Evolutionary conservation across 1,139 yeast genomes (phyloP), one percentile per base, ranked within the genome.

Genomic region (Nakaseomyces bracarensis): DNA sequence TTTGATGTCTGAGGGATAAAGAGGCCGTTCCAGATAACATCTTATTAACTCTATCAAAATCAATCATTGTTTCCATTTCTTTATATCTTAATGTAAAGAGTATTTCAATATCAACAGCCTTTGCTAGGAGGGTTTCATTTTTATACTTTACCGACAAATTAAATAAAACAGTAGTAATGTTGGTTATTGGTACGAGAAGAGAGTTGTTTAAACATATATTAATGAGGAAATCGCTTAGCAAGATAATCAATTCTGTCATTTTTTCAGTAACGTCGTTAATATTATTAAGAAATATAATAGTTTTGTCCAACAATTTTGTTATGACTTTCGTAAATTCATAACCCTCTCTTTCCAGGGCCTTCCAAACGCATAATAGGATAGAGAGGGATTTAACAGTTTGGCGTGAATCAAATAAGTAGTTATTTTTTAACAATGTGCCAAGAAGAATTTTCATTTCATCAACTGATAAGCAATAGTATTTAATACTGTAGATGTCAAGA

Each of bases 81-180:
- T 7, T 7, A 10, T 16, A 10, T 30, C 14, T 10, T 7, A 30
- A 16, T 9, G 22, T 7, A 2, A 30, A 6, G 5, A 27, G 10
- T 13, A 22, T 16, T 30, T 30, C 34, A 30, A 16, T 16, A 8
- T 4, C 36, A 2, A 50, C 43, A 3, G 54, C 45, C 2, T 46
- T 16, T 10, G 42, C 42, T 6, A 54, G 28, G 19, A 47, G 49
- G 0, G 34, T 29, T 8, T 40, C 31, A 11, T 47, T 46, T 29
- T 43, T 52, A 9, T 39, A 41, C 8, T 47, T 43, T 4, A 58
- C 47, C 22, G 53, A 57, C 8, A 49, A 42, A 42, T 64, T 64
- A 35, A 58, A 64, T 10, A 57, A 44, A 14, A 65, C 47, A 40
- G 60, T 65, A 3, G 61, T 53, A 3, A 65, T 43, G 43, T 64